Base-by-base conservation (phyloP, 768 basidiomycete genomes). In the Paxillus involutus region DNA sequence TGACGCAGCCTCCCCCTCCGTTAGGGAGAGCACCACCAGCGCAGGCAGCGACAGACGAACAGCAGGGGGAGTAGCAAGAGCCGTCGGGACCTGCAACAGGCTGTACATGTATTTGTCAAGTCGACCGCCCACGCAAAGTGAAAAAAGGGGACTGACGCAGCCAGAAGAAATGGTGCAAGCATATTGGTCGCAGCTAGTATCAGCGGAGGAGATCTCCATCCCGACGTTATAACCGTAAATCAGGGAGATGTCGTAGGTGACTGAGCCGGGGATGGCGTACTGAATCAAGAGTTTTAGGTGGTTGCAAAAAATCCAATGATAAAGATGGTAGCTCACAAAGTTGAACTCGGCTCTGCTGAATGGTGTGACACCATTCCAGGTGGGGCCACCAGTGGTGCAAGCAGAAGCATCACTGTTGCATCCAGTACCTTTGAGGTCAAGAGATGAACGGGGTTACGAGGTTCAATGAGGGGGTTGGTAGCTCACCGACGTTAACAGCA, bases 181-280 rank as follows among this genome's bases (percentile, higher is more conserved):
- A 26, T 65, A 69, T 14, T 55, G 58, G 11, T 69, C 67, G n/a
- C 67, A 69, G 47, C 50, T 43, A 2, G 10, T 0, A 36, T 71
- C 63, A 1, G 60, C 49, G 0, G 69, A 69, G 19, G 67, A 71
- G 13, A 69, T 71, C 44, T 71, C n/a, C 69, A 69, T 69, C 29
- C 67, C 67, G 17, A 71, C 67, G 12, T 71, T 71, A 52, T 69
- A 69, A 0, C 67, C 69, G 10, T 71, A 71, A 53, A 69, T 71
- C 47, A 69, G 59, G 17, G 67, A 71, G 21, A 71, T 71, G 30
- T 71, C 69, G 24, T 69, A 69, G 43, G 69, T 71, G 44, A 69
- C 67, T 2, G 37, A 41, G 6, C 67, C 67, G 2, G 67, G 59
- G 12, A 64, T 60, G 12, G 69, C 57, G 6, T 52, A 59, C 65